Evolutionary conservation across 441 rosid genomes (phyloP).

Genomic region (Pelargonium australe): DNA sequence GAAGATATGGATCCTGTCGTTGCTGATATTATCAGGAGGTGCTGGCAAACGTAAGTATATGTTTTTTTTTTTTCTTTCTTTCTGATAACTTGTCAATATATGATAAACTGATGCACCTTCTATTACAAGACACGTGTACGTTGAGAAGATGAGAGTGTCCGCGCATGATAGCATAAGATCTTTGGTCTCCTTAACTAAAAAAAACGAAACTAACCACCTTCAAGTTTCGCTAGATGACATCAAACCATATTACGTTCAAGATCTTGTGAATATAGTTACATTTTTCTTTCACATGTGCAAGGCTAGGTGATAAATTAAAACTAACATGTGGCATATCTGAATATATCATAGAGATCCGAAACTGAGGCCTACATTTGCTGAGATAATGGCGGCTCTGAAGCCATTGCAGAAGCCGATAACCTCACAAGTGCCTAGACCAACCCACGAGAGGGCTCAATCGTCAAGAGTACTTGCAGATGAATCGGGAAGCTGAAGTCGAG

Average conservation of each 20-base stretch:
- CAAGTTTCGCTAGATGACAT: too few relatives aligned
- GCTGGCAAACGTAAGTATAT: constrained; percentile 95
- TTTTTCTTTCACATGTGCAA: too few relatives aligned
- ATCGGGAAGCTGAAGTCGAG: not conserved
- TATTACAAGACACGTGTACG: too few relatives aligned
- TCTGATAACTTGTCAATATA: too few relatives aligned
- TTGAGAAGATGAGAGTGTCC: too few relatives aligned
- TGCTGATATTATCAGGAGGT: constrained; percentile 65
- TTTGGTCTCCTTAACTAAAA: too few relatives aligned
- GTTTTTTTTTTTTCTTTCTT: not conserved
- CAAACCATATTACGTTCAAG: too few relatives aligned
- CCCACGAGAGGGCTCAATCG: constrained; percentile 26
- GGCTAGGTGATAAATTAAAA: not conserved
- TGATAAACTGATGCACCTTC: too few relatives aligned
- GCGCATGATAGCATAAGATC: too few relatives aligned
- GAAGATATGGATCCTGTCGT: constrained; percentile 62
- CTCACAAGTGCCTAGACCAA: constrained; percentile 30
- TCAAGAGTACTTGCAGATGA: constrained; percentile 12
- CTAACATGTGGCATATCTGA: constrained; percentile 18
- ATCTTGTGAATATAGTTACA: too few relatives aligned
- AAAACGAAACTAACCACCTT: too few relatives aligned
- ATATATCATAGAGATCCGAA: constrained; percentile 55
- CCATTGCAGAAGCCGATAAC: constrained; percentile 76
- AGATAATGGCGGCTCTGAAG: constrained; percentile 84
- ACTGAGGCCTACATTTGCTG: constrained; percentile 85